These are phyloP conservation scores for Tylopilus vinaceipallidus DNA, from an alignment of 768 basidiomycete species.

Conservation along the genomic window DNA sequence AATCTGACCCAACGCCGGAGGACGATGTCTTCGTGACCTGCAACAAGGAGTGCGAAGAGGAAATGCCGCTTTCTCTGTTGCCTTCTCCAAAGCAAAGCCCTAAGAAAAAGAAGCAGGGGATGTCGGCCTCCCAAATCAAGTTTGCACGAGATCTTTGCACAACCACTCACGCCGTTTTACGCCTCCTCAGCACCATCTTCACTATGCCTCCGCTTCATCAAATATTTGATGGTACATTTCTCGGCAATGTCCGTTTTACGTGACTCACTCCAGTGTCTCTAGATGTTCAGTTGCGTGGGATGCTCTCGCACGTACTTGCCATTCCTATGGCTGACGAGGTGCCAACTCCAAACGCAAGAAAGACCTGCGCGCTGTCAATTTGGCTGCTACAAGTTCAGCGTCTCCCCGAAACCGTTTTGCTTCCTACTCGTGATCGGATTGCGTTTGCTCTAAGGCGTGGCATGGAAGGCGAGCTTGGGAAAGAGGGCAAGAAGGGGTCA, in stretches of 20 bases:
- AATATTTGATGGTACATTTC: conserved; percentile 57
- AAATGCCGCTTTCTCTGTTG: conserved; percentile 35
- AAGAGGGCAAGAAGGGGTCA: conserved; percentile 87
- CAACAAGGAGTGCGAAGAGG: conserved; percentile 25
- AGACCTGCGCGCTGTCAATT: conserved; percentile 77
- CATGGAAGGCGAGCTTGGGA: conserved; percentile 80
- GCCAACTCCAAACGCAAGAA: conserved; percentile 83
- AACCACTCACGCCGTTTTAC: conserved; percentile 67
- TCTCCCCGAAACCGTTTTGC: conserved; percentile 58
- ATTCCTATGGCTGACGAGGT: conserved; percentile 69
- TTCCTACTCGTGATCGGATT: conserved; percentile 64
- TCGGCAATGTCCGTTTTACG: conserved; percentile 3
- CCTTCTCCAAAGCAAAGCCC: conserved; percentile 75
- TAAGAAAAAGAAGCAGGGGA: conserved; percentile 52
- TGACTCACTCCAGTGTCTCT: conserved; percentile 7
- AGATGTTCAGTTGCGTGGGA: conserved; percentile 59
- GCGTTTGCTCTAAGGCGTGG: conserved; percentile 71
- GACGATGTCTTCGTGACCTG: conserved; percentile 25
- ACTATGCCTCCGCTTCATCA: conserved; percentile 55
- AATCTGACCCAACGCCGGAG: conserved; percentile 15
- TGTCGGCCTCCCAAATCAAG: conserved; percentile 76
- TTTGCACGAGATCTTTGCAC: conserved; percentile 78
- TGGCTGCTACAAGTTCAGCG: conserved; percentile 73
- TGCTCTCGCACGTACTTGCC: conserved; percentile 63
- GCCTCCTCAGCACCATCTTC: conserved; percentile 59